Base-by-base conservation (phyloP, 75 land plant species). In the Adiantum capillusveneris region DNA sequence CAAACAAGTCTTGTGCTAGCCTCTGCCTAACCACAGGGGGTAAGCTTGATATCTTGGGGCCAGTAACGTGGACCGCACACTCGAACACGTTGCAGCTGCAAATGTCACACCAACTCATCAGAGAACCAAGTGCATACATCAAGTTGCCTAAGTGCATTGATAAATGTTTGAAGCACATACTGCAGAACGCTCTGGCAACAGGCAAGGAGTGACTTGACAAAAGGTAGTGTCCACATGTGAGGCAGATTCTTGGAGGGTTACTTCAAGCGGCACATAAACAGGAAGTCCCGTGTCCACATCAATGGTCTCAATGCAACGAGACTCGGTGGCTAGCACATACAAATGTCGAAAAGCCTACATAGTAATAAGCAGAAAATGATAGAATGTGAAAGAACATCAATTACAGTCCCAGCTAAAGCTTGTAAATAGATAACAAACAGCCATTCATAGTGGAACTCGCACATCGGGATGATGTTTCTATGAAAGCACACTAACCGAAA, bases 11-110 rank as follows among this genome's bases (percentile, higher is more conserved):
- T 34, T 5, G 9, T 34, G 9, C 9, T 34, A 5, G 9, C 13
- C 0, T 14, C 30, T 36, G 55, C 12, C 56, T 34, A 13, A 90
- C 92, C 84, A 62, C 82, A 73, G 59, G 83, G 86, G 29, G 56
- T 34, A 67, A 90, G 75, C 31, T 82, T 71, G 24, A 95, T 90
- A 11, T 80, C 78, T 68, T 87, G 92, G 44, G 99, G 84, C 99
- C 99, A 95, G 58, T 95, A 95, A 42, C 99, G 85, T 46, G 99
- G 97, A 28, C 99, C 97, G 80, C 97, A 90, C 55, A 95, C 87
- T 53, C 74, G 66, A 30, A 95, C 80, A 37, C 68, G 72, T 69
- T 87, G 90, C 39, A 95, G 69, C 88, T 92, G 81, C 67, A 34
- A 9, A 34, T n/a, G n/a, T n/a, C n/a, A n/a, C n/a, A n/a, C n/a